A percentile compares a stretch with the other conserved stretches of the same genome.
phyloP scores from a whole-genome alignment of 148 eudicot species.

The Amaranthus cruentus region DNA sequence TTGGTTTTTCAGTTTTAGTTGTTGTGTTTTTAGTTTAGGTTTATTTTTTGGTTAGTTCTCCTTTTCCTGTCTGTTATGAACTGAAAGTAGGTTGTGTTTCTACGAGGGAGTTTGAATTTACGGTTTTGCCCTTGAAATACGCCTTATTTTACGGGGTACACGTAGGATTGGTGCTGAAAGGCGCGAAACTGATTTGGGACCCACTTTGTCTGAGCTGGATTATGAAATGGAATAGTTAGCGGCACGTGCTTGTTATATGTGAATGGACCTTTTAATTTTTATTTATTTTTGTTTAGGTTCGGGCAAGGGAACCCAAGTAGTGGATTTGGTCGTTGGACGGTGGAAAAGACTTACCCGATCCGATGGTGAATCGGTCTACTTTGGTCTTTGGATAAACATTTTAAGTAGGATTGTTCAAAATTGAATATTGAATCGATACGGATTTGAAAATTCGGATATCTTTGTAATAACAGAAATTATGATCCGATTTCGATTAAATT shows the following conservation, averaged over 20 bases:
- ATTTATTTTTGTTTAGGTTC: neutral
- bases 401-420: no score
- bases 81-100: constrained; percentile 38
- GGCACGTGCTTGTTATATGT: constrained; percentile 7
- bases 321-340: neutral
- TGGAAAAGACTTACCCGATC: constrained; percentile 5
- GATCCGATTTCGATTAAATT: no score
- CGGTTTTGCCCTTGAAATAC: constrained; percentile 22
- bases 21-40: constrained; percentile 14
- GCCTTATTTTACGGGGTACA: constrained; percentile 24
- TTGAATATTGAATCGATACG: no score
- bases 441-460: no score
- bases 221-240: neutral
- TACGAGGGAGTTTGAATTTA: neutral
- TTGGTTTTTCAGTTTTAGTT: neutral
- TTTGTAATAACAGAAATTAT: no score
- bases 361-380: no score
- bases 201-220: neutral
- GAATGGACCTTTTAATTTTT: neutral
- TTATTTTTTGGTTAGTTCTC: constrained; percentile 4
- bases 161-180: constrained; percentile 5
- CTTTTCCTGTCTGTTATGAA: constrained; percentile 67
- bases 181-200: constrained; percentile 24
- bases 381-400: no score
- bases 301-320: neutral